Percentiles rank a stretch among this genome's conserved stretches.
These are phyloP conservation scores for Acephala macrosclerotiorum DNA, from an alignment of 2,329 filamentous ascomycete genomes.

Conservation along the genomic window DNA sequence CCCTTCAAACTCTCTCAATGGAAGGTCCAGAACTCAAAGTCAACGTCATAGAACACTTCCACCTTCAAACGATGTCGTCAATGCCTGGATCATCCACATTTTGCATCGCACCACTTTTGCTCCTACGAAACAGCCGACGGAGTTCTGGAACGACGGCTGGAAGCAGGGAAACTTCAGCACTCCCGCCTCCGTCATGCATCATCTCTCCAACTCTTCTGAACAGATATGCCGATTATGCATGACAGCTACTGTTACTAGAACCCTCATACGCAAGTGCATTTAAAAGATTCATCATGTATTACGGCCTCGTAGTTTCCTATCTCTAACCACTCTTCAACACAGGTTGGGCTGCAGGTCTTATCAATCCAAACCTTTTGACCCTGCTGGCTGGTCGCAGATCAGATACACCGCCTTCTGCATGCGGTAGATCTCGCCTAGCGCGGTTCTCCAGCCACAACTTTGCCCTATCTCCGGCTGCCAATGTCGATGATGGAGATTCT, in stretches of 20 bases:
- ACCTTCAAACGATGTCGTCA: neutral
- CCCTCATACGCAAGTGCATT: neutral
- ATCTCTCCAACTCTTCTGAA: too few species aligned
- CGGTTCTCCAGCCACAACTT: slow-evolving; percentile 4
- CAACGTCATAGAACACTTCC: neutral
- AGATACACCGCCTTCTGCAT: neutral
- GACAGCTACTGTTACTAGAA: neutral
- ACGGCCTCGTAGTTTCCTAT: neutral
- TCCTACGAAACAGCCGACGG: neutral
- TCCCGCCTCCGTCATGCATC: slow-evolving; percentile 1
- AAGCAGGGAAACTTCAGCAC: neutral
- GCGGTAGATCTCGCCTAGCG: neutral
- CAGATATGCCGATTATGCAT: slow-evolving; percentile 3
- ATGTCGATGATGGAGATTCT: neutral
- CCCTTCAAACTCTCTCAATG: neutral
- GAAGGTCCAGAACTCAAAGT: neutral
- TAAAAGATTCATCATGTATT: neutral
- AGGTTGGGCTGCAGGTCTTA: neutral
- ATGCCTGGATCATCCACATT: neutral
- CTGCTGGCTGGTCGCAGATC: neutral
- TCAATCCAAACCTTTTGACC: neutral
- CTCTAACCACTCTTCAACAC: neutral
- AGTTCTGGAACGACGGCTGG: neutral
- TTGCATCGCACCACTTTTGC: neutral
- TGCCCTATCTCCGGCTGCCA: neutral